Conservation (phyloP, 352 stramenopile genomes). For the Aphanomyces stellatus region DNA sequence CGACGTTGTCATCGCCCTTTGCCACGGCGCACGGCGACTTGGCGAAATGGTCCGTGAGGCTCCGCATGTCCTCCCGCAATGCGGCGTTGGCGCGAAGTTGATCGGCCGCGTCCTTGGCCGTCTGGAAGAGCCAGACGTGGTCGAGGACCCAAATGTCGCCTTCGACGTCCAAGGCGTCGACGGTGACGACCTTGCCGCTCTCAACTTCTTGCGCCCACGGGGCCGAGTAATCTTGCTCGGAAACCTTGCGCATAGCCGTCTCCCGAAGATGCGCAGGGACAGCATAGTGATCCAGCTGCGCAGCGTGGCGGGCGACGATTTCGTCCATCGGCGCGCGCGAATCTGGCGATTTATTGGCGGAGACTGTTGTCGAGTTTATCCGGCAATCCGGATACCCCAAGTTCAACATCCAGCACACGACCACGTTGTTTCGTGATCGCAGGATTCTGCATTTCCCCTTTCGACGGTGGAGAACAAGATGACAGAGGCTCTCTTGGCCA, state of each 20-base stretch:
- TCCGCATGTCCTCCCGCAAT: conserved; percentile 24
- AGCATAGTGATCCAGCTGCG: conserved; percentile 35
- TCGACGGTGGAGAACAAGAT: not conserved
- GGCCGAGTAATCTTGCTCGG: conserved; percentile 22
- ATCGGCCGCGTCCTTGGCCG: conserved; percentile 29
- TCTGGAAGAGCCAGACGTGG: conserved; percentile 36
- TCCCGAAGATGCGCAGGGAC: conserved; percentile 29
- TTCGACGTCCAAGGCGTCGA: conserved; percentile 16
- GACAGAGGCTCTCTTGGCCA: not conserved
- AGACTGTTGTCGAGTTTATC: too few relatives aligned
- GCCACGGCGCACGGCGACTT: not conserved
- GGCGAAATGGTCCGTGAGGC: not conserved
- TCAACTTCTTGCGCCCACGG: conserved; percentile 21
- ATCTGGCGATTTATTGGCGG: too few relatives aligned
- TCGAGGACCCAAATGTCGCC: conserved; percentile 24
- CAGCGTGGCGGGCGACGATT: conserved; percentile 27
- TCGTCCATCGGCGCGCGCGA: not conserved
- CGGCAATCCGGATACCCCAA: too few relatives aligned
- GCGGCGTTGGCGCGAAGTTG: conserved; percentile 26
- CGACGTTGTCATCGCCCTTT: not conserved
- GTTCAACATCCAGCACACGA: too few relatives aligned
- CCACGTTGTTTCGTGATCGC: not conserved
- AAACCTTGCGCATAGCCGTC: conserved; percentile 28
- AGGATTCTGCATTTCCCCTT: too few relatives aligned
- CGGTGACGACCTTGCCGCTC: conserved; percentile 21